phyloP scores from a whole-genome alignment of 225 moss, liverwort and hornwort genomes.

The Straminergon stramineum region DNA sequence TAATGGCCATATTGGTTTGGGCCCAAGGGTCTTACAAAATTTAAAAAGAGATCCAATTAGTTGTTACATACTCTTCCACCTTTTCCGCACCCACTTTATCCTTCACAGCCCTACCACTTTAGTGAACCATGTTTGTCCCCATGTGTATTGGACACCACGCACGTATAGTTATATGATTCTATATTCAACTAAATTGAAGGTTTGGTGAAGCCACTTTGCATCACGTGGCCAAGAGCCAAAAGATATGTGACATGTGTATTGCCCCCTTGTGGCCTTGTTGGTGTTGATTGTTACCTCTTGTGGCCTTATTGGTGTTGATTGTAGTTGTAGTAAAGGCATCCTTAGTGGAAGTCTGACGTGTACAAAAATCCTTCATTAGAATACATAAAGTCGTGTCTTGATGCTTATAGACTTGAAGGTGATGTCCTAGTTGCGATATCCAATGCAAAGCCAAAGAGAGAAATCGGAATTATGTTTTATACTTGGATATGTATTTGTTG shows the following conservation, averaged over 20 bases:
- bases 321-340: accelerated
- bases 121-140: accelerated
- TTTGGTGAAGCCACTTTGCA: neutral
- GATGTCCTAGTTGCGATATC: accelerated
- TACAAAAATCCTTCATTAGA: accelerated
- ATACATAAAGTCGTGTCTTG: accelerated
- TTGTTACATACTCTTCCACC: accelerated
- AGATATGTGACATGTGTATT: neutral
- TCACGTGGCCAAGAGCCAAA: neutral
- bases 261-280: too few relatives aligned
- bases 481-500: neutral
- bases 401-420: accelerated
- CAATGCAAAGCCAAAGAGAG: neutral
- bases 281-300: neutral
- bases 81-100: accelerated
- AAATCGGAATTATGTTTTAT: neutral
- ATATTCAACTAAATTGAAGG: neutral
- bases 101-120: too few relatives aligned
- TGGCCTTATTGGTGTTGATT: neutral
- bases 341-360: accelerated
- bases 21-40: accelerated
- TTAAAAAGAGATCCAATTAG: neutral
- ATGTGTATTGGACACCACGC: accelerated
- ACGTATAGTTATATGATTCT: neutral
- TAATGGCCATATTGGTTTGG: too few relatives aligned